phyloP scores from a whole-genome alignment of 140 eudicot genomes.

The Cichorium intybus region DNA sequence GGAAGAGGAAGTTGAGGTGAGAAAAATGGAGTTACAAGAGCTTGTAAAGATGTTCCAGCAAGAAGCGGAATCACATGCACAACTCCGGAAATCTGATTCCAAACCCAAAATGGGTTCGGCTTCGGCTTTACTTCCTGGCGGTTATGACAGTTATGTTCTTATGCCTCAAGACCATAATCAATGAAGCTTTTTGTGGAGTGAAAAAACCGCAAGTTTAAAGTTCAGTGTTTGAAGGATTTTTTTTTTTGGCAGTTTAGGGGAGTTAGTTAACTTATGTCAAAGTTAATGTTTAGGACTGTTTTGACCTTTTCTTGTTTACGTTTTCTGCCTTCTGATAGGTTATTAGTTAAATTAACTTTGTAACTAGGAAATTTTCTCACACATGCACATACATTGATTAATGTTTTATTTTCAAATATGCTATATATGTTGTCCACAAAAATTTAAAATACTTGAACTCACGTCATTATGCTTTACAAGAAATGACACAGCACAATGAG shows the following conservation, averaged over 20 bases:
- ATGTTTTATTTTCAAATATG: no score
- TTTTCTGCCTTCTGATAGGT: not conserved
- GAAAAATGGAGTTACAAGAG: constrained; percentile 61
- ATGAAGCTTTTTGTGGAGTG: not conserved
- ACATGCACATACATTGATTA: not conserved
- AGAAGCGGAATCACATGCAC: constrained; percentile 76
- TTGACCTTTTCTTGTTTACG: no score
- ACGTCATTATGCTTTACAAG: no score
- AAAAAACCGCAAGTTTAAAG: no score
- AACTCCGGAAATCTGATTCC: constrained; percentile 49
- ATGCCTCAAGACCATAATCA: constrained; percentile 28
- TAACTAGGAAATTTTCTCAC: not conserved
- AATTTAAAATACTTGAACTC: no score
- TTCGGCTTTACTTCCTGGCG: constrained; percentile 16
- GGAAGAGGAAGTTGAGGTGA: constrained; percentile 58
- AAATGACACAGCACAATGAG: not conserved
- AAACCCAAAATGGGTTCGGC: constrained; percentile 8
- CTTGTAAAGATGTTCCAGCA: constrained; percentile 65
- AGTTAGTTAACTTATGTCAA: not conserved
- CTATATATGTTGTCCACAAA: no score
- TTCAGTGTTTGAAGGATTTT: not conserved
- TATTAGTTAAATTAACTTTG: not conserved
- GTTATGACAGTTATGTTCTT: constrained; percentile 37
- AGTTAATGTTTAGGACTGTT: not conserved
- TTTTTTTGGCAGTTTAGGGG: not conserved